Conservation (phyloP, 2,329 filamentous ascomycete species). For the Pestalotiopsis sp. region DNA sequence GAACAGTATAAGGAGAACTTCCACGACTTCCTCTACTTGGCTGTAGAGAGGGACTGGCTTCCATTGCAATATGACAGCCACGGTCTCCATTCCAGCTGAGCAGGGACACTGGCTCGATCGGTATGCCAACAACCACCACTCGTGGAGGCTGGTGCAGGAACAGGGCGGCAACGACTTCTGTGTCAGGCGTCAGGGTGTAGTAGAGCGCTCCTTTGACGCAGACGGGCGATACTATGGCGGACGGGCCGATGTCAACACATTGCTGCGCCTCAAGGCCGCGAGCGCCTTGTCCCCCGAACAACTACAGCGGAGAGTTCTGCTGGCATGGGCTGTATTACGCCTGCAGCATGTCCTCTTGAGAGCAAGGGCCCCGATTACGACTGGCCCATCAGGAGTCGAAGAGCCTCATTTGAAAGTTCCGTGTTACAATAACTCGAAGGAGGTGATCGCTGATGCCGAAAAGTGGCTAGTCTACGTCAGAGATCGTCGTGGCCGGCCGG, state of each 20-base stretch:
- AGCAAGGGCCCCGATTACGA: background rate
- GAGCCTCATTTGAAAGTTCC: background rate
- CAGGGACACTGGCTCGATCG: background rate
- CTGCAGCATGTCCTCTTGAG: conserved; percentile 21
- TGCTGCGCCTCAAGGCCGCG: conserved; percentile 18
- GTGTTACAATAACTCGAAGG: conserved; percentile 5
- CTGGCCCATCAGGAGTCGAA: conserved; percentile 3
- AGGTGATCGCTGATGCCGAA: conserved; percentile 17
- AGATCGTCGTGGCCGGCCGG: conserved; percentile 13
- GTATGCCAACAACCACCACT: background rate
- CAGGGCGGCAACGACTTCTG: background rate
- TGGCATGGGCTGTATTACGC: conserved; percentile 24
- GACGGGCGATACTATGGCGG: conserved; percentile 26
- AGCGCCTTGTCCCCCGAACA: conserved; percentile 17
- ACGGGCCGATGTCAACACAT: conserved; percentile 24
- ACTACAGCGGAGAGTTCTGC: conserved; percentile 20
- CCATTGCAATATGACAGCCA: background rate
- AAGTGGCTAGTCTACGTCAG: background rate
- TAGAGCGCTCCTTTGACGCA: conserved; percentile 26
- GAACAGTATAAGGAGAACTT: no score
- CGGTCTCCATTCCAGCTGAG: background rate
- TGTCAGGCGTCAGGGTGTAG: conserved; percentile 10
- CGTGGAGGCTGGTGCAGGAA: background rate
- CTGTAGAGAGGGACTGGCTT: background rate
- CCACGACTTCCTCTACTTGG: background rate